phyloP scores from a whole-genome alignment of 179 eudicot species.

The Vitellaria paradoxa region DNA sequence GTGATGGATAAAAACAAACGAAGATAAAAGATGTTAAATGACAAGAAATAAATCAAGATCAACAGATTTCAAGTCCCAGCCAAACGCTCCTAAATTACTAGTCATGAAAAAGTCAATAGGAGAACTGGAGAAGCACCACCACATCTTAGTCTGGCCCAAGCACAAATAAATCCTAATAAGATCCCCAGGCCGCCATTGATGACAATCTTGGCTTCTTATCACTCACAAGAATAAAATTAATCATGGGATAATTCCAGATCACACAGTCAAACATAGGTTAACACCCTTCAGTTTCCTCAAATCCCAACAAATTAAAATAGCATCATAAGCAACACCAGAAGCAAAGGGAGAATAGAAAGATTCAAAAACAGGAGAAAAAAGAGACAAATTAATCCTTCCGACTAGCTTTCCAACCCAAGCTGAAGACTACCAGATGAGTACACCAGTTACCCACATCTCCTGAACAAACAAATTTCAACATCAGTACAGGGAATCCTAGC shows the following conservation, averaged over 20 bases:
- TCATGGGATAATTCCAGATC: background rate
- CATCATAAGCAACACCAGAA: background rate
- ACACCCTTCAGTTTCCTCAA: background rate
- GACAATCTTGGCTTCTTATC: slow-evolving; percentile 1
- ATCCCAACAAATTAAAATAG: background rate
- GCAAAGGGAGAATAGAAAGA: background rate
- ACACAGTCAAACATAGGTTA: background rate
- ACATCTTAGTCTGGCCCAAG: background rate
- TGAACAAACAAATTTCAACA: background rate
- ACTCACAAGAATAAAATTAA: background rate
- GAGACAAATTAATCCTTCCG: too few species aligned
- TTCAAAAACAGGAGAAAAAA: too few species aligned
- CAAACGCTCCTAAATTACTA: background rate
- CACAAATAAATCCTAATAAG: background rate
- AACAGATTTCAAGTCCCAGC: background rate
- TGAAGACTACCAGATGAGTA: background rate
- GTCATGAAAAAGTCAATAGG: background rate
- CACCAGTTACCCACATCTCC: background rate
- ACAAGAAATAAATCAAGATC: background rate
- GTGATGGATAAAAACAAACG: background rate
- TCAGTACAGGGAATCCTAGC: background rate
- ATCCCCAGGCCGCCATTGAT: background rate
- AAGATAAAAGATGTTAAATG: background rate
- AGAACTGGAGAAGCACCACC: background rate
- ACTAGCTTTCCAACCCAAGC: background rate